A percentile compares a stretch with the other conserved stretches of the same genome.
These are phyloP conservation scores for Yarrowia sp. DNA, from an alignment of 805 yeast genomes.

Conservation along the genomic window DNA sequence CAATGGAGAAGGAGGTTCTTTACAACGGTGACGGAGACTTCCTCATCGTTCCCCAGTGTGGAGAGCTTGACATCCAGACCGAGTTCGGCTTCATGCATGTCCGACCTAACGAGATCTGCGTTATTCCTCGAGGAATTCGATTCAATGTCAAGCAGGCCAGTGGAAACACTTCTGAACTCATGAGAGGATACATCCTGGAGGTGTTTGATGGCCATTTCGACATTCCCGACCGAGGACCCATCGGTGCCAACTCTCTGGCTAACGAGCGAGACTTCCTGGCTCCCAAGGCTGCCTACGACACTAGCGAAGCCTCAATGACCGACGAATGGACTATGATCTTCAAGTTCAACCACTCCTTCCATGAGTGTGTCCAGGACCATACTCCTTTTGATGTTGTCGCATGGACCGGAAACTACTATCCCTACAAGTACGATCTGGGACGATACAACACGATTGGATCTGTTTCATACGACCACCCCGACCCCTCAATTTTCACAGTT, in stretches of 20 bases:
- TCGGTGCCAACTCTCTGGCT: conserved; percentile 37
- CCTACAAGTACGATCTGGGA: conserved; percentile 37
- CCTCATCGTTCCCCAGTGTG: conserved; percentile 35
- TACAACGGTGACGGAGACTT: conserved; percentile 36
- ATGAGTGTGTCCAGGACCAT: conserved; percentile 31
- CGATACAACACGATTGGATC: conserved; percentile 36
- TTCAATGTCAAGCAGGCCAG: conserved; percentile 31
- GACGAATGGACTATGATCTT: conserved; percentile 23
- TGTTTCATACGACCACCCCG: conserved; percentile 37
- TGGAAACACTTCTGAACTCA: conserved; percentile 25
- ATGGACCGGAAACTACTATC: conserved; percentile 37
- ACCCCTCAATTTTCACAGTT: conserved; percentile 37
- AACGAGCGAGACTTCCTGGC: conserved; percentile 36
- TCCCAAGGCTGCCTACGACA: conserved; percentile 35
- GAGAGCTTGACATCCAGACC: conserved; percentile 35
- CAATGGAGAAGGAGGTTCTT: conserved; percentile 34
- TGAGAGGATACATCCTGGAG: conserved; percentile 36
- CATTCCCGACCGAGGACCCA: conserved; percentile 37
- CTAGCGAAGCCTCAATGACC: not conserved
- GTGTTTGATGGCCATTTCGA: conserved; percentile 35
- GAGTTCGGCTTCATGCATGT: conserved; percentile 35
- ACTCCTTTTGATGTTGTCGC: conserved; percentile 37
- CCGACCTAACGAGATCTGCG: conserved; percentile 34
- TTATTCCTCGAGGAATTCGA: conserved; percentile 36
- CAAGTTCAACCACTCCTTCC: conserved; percentile 30